These are phyloP conservation scores for Ettlia oleoabundans DNA, from an alignment of 139 green algal species.

Conservation along the genomic window DNA sequence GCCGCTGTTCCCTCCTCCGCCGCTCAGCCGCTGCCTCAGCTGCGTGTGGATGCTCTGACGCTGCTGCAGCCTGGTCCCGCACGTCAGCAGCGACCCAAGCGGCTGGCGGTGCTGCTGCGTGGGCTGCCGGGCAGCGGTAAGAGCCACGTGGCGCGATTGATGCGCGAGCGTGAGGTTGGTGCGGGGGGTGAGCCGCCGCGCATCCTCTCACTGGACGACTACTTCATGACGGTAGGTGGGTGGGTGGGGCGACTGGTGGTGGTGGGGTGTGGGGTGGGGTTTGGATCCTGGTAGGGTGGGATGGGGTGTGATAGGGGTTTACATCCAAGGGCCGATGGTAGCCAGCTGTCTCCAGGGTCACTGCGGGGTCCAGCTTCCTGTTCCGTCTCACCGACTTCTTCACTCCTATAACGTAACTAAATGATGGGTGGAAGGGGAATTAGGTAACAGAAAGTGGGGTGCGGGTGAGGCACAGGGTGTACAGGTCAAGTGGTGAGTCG, in stretches of 20 bases:
- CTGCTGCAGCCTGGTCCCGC: constrained; percentile 20
- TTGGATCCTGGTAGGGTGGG: neutral
- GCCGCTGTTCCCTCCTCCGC: neutral
- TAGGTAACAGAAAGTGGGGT: too few species aligned
- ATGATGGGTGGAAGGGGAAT: too few species aligned
- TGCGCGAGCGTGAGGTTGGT: constrained; percentile 76
- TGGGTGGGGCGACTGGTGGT: neutral
- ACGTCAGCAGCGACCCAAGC: constrained; percentile 53
- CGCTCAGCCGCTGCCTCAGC: constrained; percentile 9
- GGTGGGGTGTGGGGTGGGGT: neutral
- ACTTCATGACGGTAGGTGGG: constrained; percentile 81
- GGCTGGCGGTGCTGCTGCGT: constrained; percentile 70
- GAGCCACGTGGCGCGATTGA: constrained; percentile 61
- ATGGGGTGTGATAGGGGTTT: too few species aligned
- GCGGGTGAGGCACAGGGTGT: too few species aligned
- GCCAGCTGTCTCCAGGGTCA: too few species aligned
- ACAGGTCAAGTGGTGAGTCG: too few species aligned
- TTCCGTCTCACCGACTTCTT: too few species aligned
- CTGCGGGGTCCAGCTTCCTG: too few species aligned
- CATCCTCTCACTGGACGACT: constrained; percentile 87
- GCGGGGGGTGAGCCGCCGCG: constrained; percentile 63
- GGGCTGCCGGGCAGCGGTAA: constrained; percentile 87
- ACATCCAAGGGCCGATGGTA: too few species aligned
- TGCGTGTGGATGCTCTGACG: neutral
- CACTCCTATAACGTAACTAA: too few species aligned